These are phyloP conservation scores for Leccinum aurantiacum DNA, from an alignment of 768 basidiomycete species.

Conservation along the genomic window DNA sequence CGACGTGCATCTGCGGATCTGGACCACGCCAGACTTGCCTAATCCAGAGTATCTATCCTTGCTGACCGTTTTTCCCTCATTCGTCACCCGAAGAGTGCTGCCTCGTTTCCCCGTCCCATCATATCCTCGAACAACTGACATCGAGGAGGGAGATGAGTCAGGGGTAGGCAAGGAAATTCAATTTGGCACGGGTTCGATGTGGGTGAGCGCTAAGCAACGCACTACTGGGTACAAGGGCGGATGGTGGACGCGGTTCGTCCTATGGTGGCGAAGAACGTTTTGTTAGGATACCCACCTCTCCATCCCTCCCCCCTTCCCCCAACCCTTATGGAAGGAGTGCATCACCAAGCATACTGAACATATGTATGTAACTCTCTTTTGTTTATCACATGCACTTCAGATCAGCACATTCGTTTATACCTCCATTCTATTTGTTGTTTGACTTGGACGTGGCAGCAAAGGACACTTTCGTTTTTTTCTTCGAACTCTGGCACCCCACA, in stretches of 20 bases:
- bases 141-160: conserved; percentile 67
- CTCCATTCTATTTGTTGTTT: conserved; percentile 21
- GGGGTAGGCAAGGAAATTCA: conserved; percentile 57
- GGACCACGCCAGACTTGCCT: conserved; percentile 77
- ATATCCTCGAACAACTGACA: conserved; percentile 47
- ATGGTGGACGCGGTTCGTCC: conserved; percentile 75
- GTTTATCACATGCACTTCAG: conserved; percentile 27
- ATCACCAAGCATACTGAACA: conserved; percentile 31
- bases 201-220: conserved; percentile 64
- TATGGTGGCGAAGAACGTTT: conserved; percentile 81
- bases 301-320: conserved; percentile 2
- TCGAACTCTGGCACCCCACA: background rate
- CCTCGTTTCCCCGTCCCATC: conserved; percentile 62
- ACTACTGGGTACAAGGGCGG: conserved; percentile 68
- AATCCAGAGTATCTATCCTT: conserved; percentile 74
- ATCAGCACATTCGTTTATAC: conserved; percentile 26
- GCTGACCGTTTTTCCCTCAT: conserved; percentile 73
- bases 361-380: conserved; percentile 38
- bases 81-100: conserved; percentile 65
- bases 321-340: conserved; percentile 1
- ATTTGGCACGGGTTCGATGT: conserved; percentile 84
- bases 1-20: conserved; percentile 65
- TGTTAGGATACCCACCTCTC: conserved; percentile 47
- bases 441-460: conserved; percentile 22
- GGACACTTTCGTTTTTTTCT: conserved; percentile 1